A percentile compares a stretch with the other conserved stretches of the same genome.
These are phyloP conservation scores for Penicillium sp. DNA, from an alignment of 2,329 filamentous ascomycete species.

Conservation along the genomic window DNA sequence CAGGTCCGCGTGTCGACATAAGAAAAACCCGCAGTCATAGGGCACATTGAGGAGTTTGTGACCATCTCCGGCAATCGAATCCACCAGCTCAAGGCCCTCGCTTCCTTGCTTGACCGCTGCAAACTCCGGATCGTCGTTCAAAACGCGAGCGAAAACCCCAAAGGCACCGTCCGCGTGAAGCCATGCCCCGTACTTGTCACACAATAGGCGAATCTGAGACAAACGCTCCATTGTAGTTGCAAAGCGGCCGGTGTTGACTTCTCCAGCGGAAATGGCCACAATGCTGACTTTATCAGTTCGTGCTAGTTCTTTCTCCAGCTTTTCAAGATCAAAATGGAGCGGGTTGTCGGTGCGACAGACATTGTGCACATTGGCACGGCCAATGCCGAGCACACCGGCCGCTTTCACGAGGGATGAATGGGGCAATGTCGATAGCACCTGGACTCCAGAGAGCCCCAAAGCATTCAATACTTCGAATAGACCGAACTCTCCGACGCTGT, in stretches of 20 bases:
- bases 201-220: slow-evolving; percentile 66
- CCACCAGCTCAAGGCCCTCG: slow-evolving; percentile 75
- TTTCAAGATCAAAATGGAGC: slow-evolving; percentile 70
- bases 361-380: slow-evolving; percentile 67
- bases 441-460: slow-evolving; percentile 68
- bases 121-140: slow-evolving; percentile 64
- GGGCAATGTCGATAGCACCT: slow-evolving; percentile 77
- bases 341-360: slow-evolving; percentile 56
- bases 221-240: slow-evolving; percentile 65
- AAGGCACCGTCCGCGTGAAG: slow-evolving; percentile 91
- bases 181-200: slow-evolving; percentile 77
- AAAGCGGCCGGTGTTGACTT: slow-evolving; percentile 88
- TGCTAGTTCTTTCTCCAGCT: slow-evolving; percentile 64
- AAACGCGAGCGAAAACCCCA: slow-evolving; percentile 74
- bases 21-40: slow-evolving; percentile 90
- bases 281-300: slow-evolving; percentile 66
- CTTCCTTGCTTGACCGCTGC: slow-evolving; percentile 53
- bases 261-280: slow-evolving; percentile 78
- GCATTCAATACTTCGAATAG: slow-evolving; percentile 66
- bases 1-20: slow-evolving; percentile 66
- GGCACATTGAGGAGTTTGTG: slow-evolving; percentile 96
- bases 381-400: slow-evolving; percentile 78
- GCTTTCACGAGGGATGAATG: slow-evolving; percentile 87
- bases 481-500: slow-evolving; percentile 69
- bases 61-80: slow-evolving; percentile 83